Base-by-base conservation (phyloP, 2,329 filamentous ascomycete species). In the Beauveria brongniartii region DNA sequence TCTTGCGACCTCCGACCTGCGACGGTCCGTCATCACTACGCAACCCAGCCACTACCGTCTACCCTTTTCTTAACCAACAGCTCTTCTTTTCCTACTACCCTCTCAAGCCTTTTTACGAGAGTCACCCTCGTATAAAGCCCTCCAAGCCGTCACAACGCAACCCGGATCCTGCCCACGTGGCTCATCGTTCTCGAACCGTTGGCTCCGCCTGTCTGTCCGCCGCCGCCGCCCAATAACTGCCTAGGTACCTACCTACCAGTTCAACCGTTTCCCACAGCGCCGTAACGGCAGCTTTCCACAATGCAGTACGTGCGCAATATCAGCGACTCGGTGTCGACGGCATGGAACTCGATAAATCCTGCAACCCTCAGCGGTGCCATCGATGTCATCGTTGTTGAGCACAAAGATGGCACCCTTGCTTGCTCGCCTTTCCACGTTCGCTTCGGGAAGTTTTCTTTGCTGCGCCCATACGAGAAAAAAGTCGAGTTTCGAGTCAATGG, bases 261-360 rank as follows among this genome's bases (percentile, higher is more conserved):
- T 28, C 14, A 26, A 37, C 34, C 34, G 34, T 43, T 48, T 52
- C 34, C 47, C 56, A 43, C 55, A 34, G 34, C 59, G 22, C 26
- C 18, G 40, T 46, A 28, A 28, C 30, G 55, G 52, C 26, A 34
- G 24, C 34, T 24, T 41, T 22, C 18, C 26, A 80, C 74, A 64
- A 97, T 97, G 94, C 92, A 97, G 82, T 97, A 97, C 89, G 92
- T 97, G 67, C 86, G 94, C 68, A 96, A 92, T 71, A 85, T 97
- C 69, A 94, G 91, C 75, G 92, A 92, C 73, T 95, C 92, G 57
- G 93, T 99, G 69, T 96, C 92, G 68, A 97, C 94, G 78, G 93
- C 94, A 74, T 99, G 94, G 94, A 99, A 99, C 77, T 97, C 92
- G 28, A 96, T 99, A 81, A 99, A 99, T 75, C 94, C 94, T 55